These are phyloP conservation scores for Hyphopichia burtonii DNA, from an alignment of 1,139 yeast genomes.

Conservation along the genomic window DNA sequence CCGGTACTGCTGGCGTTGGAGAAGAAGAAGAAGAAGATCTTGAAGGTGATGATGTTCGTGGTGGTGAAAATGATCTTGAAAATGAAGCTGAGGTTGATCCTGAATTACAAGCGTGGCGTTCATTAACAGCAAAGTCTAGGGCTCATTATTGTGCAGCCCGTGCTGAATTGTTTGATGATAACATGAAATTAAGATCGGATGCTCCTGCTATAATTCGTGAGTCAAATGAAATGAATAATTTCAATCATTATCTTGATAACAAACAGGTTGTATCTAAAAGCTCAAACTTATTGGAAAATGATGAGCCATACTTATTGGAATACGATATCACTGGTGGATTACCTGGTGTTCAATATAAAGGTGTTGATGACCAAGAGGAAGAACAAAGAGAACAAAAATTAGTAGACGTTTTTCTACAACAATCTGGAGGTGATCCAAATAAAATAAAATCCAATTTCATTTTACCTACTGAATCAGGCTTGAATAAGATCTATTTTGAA, in stretches of 20 bases:
- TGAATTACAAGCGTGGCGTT: constrained; percentile 79
- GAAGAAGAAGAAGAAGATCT: constrained; percentile 27
- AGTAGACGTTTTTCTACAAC: constrained; percentile 37
- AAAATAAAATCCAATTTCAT: constrained; percentile 30
- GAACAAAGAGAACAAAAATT: constrained; percentile 50
- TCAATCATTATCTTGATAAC: constrained; percentile 47
- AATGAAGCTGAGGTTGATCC: constrained; percentile 48
- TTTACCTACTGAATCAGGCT: constrained; percentile 48
- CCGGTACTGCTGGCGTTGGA: constrained; percentile 22
- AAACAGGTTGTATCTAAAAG: constrained; percentile 40
- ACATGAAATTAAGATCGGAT: constrained; percentile 56
- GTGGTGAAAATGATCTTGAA: constrained; percentile 21
- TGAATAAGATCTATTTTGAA: constrained; percentile 57
- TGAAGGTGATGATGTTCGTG: constrained; percentile 21
- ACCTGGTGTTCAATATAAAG: constrained; percentile 62
- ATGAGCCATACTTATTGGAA: constrained; percentile 73
- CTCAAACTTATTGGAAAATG: constrained; percentile 52
- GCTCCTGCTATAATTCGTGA: constrained; percentile 68
- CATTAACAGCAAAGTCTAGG: constrained; percentile 73
- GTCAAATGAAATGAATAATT: constrained; percentile 58
- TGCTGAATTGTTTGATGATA: constrained; percentile 60
- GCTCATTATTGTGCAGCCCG: constrained; percentile 74
- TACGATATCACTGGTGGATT: constrained; percentile 82
- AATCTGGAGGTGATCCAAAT: constrained; percentile 27
- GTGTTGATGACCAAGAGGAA: constrained; percentile 47